Percentiles rank a stretch among this genome's conserved stretches.
Conservation (phyloP, 2,329 filamentous ascomycete species). For the Epichloe uncinata region DNA sequence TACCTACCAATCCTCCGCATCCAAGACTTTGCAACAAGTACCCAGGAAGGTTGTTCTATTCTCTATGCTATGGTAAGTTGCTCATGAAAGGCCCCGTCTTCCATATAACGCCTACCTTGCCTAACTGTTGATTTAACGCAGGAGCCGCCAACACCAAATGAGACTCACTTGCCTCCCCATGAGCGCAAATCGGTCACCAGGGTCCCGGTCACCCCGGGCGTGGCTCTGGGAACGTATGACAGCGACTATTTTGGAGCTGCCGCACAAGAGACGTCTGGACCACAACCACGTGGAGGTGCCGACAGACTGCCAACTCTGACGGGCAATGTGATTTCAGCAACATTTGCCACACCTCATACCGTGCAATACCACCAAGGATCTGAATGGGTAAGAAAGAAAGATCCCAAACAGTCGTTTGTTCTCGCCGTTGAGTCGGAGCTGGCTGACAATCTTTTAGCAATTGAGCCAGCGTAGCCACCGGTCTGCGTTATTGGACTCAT, state of each 20-base stretch:
- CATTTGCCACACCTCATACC: constrained; percentile 3
- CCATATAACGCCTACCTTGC: neutral
- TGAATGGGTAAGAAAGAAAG: neutral
- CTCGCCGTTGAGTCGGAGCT: too few species aligned
- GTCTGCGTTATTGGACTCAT: constrained; percentile 82
- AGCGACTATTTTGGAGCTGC: constrained; percentile 1
- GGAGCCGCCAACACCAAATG: constrained; percentile 1
- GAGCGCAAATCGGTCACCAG: neutral
- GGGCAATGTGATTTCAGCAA: neutral
- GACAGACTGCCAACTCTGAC: neutral
- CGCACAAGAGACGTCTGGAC: neutral
- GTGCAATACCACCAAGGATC: neutral
- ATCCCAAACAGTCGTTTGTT: neutral
- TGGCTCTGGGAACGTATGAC: constrained; percentile 4
- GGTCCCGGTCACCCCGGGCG: constrained; percentile 6
- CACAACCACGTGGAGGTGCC: neutral
- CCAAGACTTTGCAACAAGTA: neutral
- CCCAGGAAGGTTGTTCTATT: neutral
- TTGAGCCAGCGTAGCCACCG: constrained; percentile 52
- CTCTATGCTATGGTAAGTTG: neutral
- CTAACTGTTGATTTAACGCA: neutral
- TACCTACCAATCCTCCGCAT: neutral
- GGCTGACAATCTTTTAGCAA: neutral
- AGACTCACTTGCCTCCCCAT: constrained; percentile 4
- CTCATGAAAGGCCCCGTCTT: neutral